Conservation (phyloP, 768 basidiomycete genomes). For the Saitozyma podzolica region DNA sequence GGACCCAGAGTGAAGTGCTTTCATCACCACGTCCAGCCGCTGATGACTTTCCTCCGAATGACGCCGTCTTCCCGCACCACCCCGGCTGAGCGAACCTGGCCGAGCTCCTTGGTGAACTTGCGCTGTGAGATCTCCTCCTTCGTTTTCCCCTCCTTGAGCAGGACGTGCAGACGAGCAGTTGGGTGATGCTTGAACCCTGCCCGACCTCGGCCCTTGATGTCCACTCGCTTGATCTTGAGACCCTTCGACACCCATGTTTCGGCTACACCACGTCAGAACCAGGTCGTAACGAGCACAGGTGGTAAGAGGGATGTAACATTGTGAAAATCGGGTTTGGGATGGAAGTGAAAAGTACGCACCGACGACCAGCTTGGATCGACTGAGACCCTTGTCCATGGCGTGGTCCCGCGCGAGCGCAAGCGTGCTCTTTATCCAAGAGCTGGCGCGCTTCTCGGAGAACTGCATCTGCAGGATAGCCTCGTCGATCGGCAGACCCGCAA, state of each 20-base stretch:
- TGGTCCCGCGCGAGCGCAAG: constrained; percentile 82
- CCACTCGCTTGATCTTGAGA: constrained; percentile 67
- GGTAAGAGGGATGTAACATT: background rate
- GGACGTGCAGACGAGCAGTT: constrained; percentile 70
- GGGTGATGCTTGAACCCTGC: constrained; percentile 75
- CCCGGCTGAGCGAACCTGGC: constrained; percentile 75
- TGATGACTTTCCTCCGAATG: constrained; percentile 46
- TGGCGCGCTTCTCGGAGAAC: constrained; percentile 90
- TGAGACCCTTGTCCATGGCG: constrained; percentile 76
- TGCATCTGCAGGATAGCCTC: constrained; percentile 95
- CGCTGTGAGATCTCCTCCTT: constrained; percentile 64
- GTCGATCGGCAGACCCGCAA: constrained; percentile 88
- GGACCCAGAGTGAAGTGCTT: too few species aligned
- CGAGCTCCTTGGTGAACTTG: constrained; percentile 67
- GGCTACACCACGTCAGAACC: constrained; percentile 57
- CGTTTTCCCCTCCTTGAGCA: constrained; percentile 79
- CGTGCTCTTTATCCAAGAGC: constrained; percentile 79
- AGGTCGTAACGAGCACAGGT: background rate
- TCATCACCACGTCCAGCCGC: constrained; percentile 48
- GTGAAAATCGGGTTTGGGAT: background rate
- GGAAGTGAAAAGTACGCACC: constrained; percentile 59
- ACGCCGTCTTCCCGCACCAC: constrained; percentile 68
- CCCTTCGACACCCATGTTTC: constrained; percentile 93
- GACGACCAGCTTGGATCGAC: constrained; percentile 71
- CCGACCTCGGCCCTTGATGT: constrained; percentile 80